These are phyloP conservation scores for Aegilops longissima DNA, from an alignment of 176 grass and related monocot genomes.

Conservation along the genomic window DNA sequence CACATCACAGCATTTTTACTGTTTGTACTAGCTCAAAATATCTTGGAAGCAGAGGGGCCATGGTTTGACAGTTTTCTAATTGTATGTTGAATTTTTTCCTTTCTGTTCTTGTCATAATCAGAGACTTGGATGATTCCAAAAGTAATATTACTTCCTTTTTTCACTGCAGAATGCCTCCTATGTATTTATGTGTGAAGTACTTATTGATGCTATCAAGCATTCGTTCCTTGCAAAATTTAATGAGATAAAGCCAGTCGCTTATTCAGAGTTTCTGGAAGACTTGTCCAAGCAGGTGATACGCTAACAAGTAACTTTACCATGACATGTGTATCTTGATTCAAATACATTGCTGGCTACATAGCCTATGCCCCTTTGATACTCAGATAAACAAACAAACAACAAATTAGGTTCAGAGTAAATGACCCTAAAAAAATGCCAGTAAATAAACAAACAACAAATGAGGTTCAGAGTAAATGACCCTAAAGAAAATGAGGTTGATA, in stretches of 20 bases:
- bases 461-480: neutral
- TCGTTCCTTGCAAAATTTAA: constrained; percentile 99
- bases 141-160: constrained; percentile 22
- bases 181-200: constrained; percentile 90
- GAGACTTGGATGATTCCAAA: neutral
- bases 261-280: constrained; percentile 99
- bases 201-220: constrained; percentile 97
- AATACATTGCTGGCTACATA: neutral
- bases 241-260: constrained; percentile 93
- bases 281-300: constrained; percentile 82
- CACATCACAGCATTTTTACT: constrained; percentile 89
- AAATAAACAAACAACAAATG: neutral
- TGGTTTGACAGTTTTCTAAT: constrained; percentile 84
- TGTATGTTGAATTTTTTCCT: constrained; percentile 52
- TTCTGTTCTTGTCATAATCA: neutral
- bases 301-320: constrained; percentile 4
- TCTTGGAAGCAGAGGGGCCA: constrained; percentile 93
- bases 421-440: neutral
- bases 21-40: constrained; percentile 98
- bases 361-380: neutral
- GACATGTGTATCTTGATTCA: neutral
- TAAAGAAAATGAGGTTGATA: neutral
- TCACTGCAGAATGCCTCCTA: constrained; percentile 70
- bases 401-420: neutral
- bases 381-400: neutral